These are phyloP conservation scores for Yamadazyma diospyri DNA, from an alignment of 1,139 yeast genomes.

Conservation along the genomic window DNA sequence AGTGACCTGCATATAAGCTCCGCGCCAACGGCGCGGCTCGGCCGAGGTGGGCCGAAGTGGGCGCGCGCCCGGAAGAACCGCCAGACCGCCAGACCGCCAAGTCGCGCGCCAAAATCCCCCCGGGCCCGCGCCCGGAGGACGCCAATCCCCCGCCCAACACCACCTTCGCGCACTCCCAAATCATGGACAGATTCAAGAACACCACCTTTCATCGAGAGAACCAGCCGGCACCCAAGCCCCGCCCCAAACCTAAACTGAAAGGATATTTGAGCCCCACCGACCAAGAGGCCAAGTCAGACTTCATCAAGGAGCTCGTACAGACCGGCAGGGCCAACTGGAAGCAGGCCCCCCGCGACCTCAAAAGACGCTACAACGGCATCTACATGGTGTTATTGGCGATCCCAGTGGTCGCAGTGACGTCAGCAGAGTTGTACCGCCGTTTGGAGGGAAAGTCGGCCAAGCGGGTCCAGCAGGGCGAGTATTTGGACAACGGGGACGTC, in stretches of 20 bases:
- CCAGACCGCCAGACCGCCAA: too few species aligned
- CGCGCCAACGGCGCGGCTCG: too few species aligned
- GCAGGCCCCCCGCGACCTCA: slow-evolving; percentile 41
- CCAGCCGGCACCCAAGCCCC: slow-evolving; percentile 8
- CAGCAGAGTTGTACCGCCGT: slow-evolving; percentile 35
- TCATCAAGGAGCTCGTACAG: slow-evolving; percentile 31
- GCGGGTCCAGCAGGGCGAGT: slow-evolving; percentile 41
- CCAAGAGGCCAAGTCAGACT: slow-evolving; percentile 20
- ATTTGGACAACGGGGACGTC: slow-evolving; percentile 29
- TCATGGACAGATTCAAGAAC: slow-evolving; percentile 16
- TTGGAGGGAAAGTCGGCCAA: slow-evolving; percentile 43
- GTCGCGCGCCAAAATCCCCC: too few species aligned
- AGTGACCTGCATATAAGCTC: too few species aligned
- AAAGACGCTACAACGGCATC: slow-evolving; percentile 37
- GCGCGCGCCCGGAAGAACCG: too few species aligned
- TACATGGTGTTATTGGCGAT: slow-evolving; percentile 38
- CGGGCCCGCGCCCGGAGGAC: too few species aligned
- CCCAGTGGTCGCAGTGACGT: slow-evolving; percentile 34
- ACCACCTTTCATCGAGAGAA: slow-evolving; percentile 32
- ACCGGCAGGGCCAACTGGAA: slow-evolving; percentile 47
- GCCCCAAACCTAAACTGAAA: slow-evolving; percentile 10
- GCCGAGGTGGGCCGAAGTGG: too few species aligned
- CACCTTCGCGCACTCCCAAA: too few species aligned
- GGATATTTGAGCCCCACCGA: neutral
- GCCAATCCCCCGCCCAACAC: too few species aligned